Conservation (phyloP, 768 basidiomycete genomes). For the Phanerochaete carnosa region DNA sequence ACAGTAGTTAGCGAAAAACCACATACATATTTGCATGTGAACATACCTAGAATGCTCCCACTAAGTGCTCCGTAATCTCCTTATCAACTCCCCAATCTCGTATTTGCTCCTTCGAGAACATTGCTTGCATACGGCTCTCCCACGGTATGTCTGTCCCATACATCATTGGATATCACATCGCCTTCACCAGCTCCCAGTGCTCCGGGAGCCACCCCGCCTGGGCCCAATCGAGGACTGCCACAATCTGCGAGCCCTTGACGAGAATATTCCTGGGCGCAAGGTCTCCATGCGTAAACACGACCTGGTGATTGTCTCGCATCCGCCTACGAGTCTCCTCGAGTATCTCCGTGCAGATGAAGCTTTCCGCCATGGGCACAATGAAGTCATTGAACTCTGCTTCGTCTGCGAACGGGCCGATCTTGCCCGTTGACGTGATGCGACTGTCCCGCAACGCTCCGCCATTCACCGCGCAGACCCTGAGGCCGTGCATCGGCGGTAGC, state of each 20-base stretch:
- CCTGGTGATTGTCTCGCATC: not conserved
- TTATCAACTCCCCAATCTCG: too few relatives aligned
- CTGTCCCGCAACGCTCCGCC: not conserved
- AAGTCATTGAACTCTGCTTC: not conserved
- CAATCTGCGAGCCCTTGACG: slow-evolving; percentile 28
- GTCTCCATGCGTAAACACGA: slow-evolving; percentile 40
- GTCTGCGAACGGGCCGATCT: not conserved
- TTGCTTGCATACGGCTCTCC: too few relatives aligned
- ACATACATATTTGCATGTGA: too few relatives aligned
- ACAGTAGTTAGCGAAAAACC: too few relatives aligned
- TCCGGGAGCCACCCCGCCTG: slow-evolving; percentile 33
- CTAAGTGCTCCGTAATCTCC: too few relatives aligned
- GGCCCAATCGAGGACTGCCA: slow-evolving; percentile 37
- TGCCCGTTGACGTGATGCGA: not conserved
- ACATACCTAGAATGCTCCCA: too few relatives aligned
- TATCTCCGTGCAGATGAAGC: not conserved
- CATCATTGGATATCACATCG: not conserved
- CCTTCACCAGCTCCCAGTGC: slow-evolving; percentile 28
- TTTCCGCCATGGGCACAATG: not conserved
- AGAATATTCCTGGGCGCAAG: slow-evolving; percentile 42
- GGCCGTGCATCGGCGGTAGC: not conserved
- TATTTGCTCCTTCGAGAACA: too few relatives aligned
- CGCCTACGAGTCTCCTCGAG: not conserved
- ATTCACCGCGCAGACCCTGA: not conserved
- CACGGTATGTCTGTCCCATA: too few relatives aligned